These are phyloP conservation scores for Castanea sativa DNA, from an alignment of 306 rosid species.

Conservation along the genomic window DNA sequence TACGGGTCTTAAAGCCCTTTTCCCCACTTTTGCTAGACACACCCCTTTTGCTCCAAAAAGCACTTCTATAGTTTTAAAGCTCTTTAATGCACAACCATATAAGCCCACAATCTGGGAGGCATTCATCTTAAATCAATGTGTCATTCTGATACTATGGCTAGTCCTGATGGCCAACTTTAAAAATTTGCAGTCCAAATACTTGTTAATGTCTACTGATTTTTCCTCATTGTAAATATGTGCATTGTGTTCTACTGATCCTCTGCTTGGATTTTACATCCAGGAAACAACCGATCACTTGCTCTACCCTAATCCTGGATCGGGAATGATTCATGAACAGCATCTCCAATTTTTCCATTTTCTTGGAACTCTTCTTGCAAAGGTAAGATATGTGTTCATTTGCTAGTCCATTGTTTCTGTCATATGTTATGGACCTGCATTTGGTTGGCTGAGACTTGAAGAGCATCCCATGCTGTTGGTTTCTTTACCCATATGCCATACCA, in stretches of 20 bases:
- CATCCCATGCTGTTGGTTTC: not conserved
- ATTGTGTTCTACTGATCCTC: slow-evolving; percentile 24
- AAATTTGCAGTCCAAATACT: not conserved
- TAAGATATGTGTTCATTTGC: slow-evolving; percentile 14
- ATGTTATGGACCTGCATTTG: slow-evolving; percentile 3
- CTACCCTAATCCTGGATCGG: slow-evolving; percentile 98
- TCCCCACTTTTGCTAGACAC: no score
- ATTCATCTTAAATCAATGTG: not conserved
- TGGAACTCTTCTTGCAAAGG: slow-evolving; percentile 97
- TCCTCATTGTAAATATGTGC: slow-evolving; percentile 10
- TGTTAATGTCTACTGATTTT: slow-evolving; percentile 7
- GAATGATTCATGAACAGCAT: slow-evolving; percentile 98
- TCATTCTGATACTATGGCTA: not conserved
- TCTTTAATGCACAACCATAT: no score
- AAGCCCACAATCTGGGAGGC: not conserved
- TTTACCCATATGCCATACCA: not conserved
- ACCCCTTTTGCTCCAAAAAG: no score
- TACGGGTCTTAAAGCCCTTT: no score
- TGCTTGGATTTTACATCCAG: slow-evolving; percentile 45
- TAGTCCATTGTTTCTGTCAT: not conserved
- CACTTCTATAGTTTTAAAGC: no score
- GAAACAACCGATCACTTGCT: slow-evolving; percentile 93
- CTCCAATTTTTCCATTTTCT: slow-evolving; percentile 96
- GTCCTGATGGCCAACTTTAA: not conserved
- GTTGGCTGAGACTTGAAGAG: not conserved